Conservation (phyloP, 768 basidiomycete genomes). For the Sporobolomyces roseus region DNA sequence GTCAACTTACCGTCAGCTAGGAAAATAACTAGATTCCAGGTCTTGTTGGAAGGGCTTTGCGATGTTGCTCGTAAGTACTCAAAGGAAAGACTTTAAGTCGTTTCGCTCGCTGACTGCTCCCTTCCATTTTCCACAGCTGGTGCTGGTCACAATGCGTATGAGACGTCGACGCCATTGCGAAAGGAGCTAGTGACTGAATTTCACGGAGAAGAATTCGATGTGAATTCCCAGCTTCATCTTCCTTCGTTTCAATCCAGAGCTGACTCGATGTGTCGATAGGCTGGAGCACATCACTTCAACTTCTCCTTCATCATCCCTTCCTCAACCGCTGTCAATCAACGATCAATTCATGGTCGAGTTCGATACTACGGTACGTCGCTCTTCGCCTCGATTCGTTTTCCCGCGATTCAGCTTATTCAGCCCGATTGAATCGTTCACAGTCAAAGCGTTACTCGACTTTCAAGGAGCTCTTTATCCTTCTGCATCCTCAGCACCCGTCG, state of each 20-base stretch:
- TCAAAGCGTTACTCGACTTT: conserved; percentile 30
- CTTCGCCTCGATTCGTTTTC: neutral
- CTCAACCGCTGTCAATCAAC: conserved; percentile 10
- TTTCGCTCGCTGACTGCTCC: neutral
- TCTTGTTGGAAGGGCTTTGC: conserved; percentile 29
- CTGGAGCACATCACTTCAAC: conserved; percentile 31
- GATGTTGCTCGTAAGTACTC: conserved; percentile 19
- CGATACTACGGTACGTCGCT: conserved; percentile 1
- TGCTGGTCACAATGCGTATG: neutral
- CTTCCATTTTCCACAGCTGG: conserved; percentile 12
- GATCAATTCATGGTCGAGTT: conserved; percentile 11
- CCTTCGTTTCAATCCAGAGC: too few relatives aligned
- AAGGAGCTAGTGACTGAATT: conserved; percentile 24
- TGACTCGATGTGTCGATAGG: too few relatives aligned
- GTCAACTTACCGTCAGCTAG: conserved; percentile 18
- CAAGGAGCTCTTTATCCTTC: conserved; percentile 1
- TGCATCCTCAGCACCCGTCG: neutral
- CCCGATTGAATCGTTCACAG: neutral
- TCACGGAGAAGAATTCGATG: conserved; percentile 15
- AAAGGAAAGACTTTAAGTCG: neutral
- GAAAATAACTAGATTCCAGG: conserved; percentile 14
- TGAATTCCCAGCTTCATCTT: too few relatives aligned
- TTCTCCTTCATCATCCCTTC: conserved; percentile 34
- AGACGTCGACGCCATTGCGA: neutral
- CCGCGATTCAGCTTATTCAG: neutral